Conservation (phyloP, 2,329 filamentous ascomycete genomes). For the Lachnellula occidentalis region DNA sequence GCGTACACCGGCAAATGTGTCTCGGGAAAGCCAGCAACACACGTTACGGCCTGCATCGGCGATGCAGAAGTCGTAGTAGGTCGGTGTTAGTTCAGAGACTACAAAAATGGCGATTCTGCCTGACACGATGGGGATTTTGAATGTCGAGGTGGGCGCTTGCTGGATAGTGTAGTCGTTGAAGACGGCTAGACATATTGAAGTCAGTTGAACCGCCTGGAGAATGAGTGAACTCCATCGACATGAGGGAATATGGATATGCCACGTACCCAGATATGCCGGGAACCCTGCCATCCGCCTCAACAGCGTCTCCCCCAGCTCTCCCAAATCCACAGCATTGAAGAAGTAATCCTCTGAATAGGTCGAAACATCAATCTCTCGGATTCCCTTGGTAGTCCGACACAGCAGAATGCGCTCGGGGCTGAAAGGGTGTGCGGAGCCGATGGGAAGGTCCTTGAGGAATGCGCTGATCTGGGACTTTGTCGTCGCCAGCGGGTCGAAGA, state of each 20-base stretch:
- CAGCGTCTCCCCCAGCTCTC: conserved; percentile 22
- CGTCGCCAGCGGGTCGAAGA: conserved; percentile 24
- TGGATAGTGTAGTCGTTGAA: conserved; percentile 21
- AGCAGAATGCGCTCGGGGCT: conserved; percentile 18
- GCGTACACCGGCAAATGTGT: conserved; percentile 17
- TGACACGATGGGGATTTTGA: conserved; percentile 15
- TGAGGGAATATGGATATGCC: background rate
- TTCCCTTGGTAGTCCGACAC: conserved; percentile 11
- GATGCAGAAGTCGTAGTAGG: conserved; percentile 28
- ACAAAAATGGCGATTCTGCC: conserved; percentile 21
- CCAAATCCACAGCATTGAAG: conserved; percentile 26
- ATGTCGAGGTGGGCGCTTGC: conserved; percentile 19
- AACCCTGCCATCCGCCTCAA: conserved; percentile 21
- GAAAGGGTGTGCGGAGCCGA: conserved; percentile 24
- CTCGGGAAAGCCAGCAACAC: conserved; percentile 16
- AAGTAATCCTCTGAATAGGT: conserved; percentile 24
- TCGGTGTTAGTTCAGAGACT: conserved; percentile 20
- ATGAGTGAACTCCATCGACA: background rate
- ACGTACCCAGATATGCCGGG: conserved; percentile 13
- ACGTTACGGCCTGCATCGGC: conserved; percentile 19
- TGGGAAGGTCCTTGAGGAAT: conserved; percentile 17
- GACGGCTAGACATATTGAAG: conserved; percentile 4
- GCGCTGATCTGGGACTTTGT: conserved; percentile 19
- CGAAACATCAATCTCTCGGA: conserved; percentile 25
- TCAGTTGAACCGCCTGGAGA: background rate